Base-by-base conservation (phyloP, 805 yeast species). In the Torulaspora franciscae region DNA sequence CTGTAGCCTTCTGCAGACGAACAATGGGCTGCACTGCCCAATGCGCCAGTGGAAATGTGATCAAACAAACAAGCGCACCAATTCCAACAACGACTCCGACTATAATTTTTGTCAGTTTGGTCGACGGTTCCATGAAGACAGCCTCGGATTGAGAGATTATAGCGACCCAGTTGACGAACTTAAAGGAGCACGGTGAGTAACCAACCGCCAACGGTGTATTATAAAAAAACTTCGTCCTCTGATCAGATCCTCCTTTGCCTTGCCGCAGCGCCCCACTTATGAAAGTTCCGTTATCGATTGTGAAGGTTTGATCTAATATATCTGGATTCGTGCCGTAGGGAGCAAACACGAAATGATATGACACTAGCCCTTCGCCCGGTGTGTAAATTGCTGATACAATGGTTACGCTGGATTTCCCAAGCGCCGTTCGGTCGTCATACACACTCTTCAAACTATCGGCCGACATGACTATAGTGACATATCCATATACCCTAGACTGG, bases 21-120 rank as follows among this genome's bases (percentile, higher is more conserved):
- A 86, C 75, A 46, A 89, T 87, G 0, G 97, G 96, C 51, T 85
- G 67, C 5, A 88, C 90, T 28, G 90, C 88, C 71, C 81, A 84
- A 47, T 85, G 88, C 0, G 95, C 88, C 43, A 89, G 64, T 4
- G 93, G 90, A 61, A 88, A 76, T 1, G 96, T 86, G n/a, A 85
- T 61, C 1, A 85, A 48, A 52, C 85, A 79, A 71, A 87, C 79
- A 50, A 83, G 75, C 0, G 70, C 85, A 3, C 93, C 93, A 15
- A 85, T 78, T 1, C 85, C 95, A 30, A 89, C 69, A 19, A 85
- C 87, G 1, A 85, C 82, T 4, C 93, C 95, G 36, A 81, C 74
- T 47, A 86, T 82, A 40, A 89, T 83, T 51, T 78, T 77, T 1
- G 81, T 74, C 32, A 89, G 65, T 50, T 73, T 75, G 17, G 72